Base-by-base conservation (phyloP, 352 stramenopile genomes). In the Pythium volutum region DNA sequence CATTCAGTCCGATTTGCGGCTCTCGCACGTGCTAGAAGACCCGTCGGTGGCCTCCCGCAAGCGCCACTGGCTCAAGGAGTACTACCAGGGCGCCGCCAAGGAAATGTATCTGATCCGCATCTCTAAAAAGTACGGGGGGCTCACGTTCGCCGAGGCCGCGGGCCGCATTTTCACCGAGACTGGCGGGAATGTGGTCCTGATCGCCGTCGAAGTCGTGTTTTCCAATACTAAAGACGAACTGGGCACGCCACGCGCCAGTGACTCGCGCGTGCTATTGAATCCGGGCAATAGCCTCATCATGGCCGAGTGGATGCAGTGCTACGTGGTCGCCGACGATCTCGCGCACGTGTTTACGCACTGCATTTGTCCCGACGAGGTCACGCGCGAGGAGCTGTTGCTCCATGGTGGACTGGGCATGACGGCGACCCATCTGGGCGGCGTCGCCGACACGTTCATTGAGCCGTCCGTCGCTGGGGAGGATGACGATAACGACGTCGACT, bases 31-130 rank as follows among this genome's bases (percentile, higher is more conserved):
- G 18, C 12, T 58, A 3, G 49, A 63, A 16, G 25, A 59, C 15
- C 36, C 59, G 8, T 34, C 22, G 9, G 31, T 46, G 14, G 34
- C 55, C 7, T 62, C 65, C 1, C 47, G 39, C 27, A 60, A 45
- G 16, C 47, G 45, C 55, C 41, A 73, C 60, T 93, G 81, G 81
- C 63, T 87, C 9, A 76, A 81, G 45, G 79, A 92, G 49, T 95
- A 95, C 57, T 92, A 89, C 57, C 71, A 81, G 33, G 86, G 86
- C 20, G 82, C 81, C 8, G 76, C 75, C 15, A 92, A 92, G 34
- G 86, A 95, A 63, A 93, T 95, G 73, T 95, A 95, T 47, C 64
- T 93, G 22, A 87, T 95, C 29, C 78, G 80, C 36, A 67, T 93
- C 11, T 91, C 80, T 16, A 90, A 88, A 77, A 83, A 77, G 66